These are phyloP conservation scores for Aspergillus hancockii DNA, from an alignment of 495 filamentous ascomycete genomes.

Conservation along the genomic window DNA sequence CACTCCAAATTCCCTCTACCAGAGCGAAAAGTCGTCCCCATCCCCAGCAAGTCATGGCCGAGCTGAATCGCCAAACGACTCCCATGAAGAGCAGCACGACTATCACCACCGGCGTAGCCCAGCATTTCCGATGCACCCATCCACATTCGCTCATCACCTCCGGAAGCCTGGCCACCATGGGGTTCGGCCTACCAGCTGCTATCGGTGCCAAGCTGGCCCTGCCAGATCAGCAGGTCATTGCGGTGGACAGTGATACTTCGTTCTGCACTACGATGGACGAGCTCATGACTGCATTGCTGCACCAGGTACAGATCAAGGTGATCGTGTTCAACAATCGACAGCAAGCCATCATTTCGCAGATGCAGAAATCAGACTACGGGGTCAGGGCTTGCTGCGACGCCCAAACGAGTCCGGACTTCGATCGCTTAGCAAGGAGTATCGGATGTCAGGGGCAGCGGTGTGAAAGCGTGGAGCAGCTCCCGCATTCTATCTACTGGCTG, in stretches of 20 bases:
- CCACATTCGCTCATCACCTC: slow-evolving; percentile 91
- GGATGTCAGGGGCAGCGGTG: slow-evolving; percentile 59
- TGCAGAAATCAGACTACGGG: slow-evolving; percentile 93
- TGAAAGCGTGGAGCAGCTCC: slow-evolving; percentile 60
- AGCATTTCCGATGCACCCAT: slow-evolving; percentile 90
- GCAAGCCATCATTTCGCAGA: slow-evolving; percentile 92
- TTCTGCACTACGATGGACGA: slow-evolving; percentile 96
- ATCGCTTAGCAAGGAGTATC: slow-evolving; percentile 59
- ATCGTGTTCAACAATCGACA: slow-evolving; percentile 95
- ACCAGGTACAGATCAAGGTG: slow-evolving; percentile 90
- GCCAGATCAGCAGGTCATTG: slow-evolving; percentile 83
- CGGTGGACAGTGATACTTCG: slow-evolving; percentile 93
- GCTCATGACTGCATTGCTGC: slow-evolving; percentile 83
- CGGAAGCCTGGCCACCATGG: slow-evolving; percentile 93
- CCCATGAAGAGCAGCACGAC: slow-evolving; percentile 71
- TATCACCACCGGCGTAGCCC: slow-evolving; percentile 89
- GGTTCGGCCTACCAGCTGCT: slow-evolving; percentile 86
- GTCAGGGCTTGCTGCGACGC: slow-evolving; percentile 94
- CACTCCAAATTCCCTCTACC: slow-evolving; percentile 78
- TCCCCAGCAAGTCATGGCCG: slow-evolving; percentile 40
- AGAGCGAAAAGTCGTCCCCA: slow-evolving; percentile 76
- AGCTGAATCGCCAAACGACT: slow-evolving; percentile 74
- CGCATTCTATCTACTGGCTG: slow-evolving; percentile 71
- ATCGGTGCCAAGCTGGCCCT: slow-evolving; percentile 93
- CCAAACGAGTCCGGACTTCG: slow-evolving; percentile 75